phyloP scores from a whole-genome alignment of 2,329 filamentous ascomycete species.

The Scytalidium lignicola region DNA sequence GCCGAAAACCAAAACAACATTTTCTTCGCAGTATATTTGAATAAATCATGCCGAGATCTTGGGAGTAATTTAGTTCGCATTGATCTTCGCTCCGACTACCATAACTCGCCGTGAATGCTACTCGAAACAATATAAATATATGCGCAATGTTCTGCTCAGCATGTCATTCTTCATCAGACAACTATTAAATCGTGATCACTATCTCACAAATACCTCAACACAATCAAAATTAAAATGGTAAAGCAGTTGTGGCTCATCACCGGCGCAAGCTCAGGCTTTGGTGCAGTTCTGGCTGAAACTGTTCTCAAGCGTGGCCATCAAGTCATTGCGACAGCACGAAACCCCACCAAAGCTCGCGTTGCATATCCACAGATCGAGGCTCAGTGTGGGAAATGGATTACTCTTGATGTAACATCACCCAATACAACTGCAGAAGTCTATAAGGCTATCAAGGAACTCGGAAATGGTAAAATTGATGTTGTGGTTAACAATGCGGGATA shows the following conservation, averaged over 20 bases:
- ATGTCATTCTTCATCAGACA: too few species aligned
- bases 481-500: slow-evolving; percentile 17
- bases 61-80: too few species aligned
- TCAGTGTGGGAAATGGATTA: not conserved
- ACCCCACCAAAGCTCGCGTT: not conserved
- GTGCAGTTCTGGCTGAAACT: slow-evolving; percentile 3
- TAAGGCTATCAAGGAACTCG: not conserved
- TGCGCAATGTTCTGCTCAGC: too few species aligned
- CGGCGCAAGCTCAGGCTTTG: slow-evolving; percentile 7
- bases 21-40: too few species aligned
- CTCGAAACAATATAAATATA: too few species aligned
- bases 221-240: not conserved
- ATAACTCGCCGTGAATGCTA: too few species aligned
- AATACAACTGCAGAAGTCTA: slow-evolving; percentile 26
- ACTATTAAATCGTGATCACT: too few species aligned
- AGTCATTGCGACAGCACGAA: slow-evolving; percentile 10
- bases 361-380: not conserved
- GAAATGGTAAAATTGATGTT: slow-evolving; percentile 10
- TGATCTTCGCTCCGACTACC: too few species aligned
- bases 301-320: slow-evolving; percentile 4
- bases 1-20: too few species aligned
- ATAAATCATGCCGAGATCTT: too few species aligned
- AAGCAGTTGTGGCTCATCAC: slow-evolving; percentile 8
- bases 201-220: not conserved
- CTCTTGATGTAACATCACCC: slow-evolving; percentile 7